Conservation (phyloP, 768 basidiomycete species). For the Russula virescens region DNA sequence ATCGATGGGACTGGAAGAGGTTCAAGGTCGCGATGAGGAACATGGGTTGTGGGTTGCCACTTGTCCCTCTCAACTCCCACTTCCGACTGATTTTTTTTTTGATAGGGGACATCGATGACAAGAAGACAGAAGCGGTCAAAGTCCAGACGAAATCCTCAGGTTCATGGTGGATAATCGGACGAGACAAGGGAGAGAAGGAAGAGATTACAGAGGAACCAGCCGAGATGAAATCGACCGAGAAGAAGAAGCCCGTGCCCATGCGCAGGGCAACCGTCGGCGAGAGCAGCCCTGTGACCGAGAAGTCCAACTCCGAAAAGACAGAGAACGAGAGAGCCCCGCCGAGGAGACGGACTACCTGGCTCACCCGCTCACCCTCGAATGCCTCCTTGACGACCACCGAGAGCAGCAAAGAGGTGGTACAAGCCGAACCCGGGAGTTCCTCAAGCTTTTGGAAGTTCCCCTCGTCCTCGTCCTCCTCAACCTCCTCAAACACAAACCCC, state of each 20-base stretch:
- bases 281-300: not conserved
- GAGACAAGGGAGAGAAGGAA: slow-evolving; percentile 25
- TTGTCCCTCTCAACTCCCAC: not conserved
- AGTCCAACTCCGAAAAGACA: slow-evolving; percentile 1
- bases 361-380: slow-evolving; percentile 16
- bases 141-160: slow-evolving; percentile 48
- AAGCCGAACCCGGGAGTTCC: slow-evolving; percentile 5
- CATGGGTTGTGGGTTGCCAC: slow-evolving; percentile 64
- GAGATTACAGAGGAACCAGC: slow-evolving; percentile 4
- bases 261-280: slow-evolving; percentile 15
- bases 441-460: slow-evolving; percentile 20
- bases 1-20: slow-evolving; percentile 80
- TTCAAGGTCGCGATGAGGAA: slow-evolving; percentile 72
- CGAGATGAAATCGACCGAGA: slow-evolving; percentile 7
- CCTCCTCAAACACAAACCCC: not conserved
- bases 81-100: not conserved
- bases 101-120: slow-evolving; percentile 62
- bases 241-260: slow-evolving; percentile 16
- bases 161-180: slow-evolving; percentile 45
- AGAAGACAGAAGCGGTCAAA: slow-evolving; percentile 55
- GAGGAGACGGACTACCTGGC: slow-evolving; percentile 18
- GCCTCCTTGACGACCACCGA: slow-evolving; percentile 7
- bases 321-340: slow-evolving; percentile 5
- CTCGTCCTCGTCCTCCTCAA: not conserved
- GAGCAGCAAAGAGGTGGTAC: slow-evolving; percentile 12